Evolutionary conservation across 1,139 yeast species (phyloP).

Genomic region (Hansenula sp.): DNA sequence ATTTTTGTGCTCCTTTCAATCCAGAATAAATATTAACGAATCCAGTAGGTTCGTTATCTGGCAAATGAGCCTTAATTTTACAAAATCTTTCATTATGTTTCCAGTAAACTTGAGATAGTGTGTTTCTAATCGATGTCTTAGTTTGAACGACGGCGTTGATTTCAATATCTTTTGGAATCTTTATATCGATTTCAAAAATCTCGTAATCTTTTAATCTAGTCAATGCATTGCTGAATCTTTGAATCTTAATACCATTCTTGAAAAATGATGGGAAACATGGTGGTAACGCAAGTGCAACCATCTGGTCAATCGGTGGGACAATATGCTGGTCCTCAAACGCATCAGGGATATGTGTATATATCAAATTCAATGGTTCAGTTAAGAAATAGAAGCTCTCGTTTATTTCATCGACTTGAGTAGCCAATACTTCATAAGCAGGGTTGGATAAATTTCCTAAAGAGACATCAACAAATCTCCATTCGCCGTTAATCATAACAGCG

Average conservation of each 20-base stretch:
- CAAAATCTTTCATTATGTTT: conserved; percentile 60
- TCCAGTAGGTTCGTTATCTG: conserved; percentile 65
- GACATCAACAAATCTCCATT: conserved; percentile 77
- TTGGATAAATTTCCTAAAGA: conserved; percentile 55
- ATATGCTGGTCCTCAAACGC: conserved; percentile 79
- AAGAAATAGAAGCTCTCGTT: conserved; percentile 64
- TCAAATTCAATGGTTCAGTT: conserved; percentile 66
- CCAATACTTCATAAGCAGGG: conserved; percentile 37
- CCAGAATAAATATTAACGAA: conserved; percentile 77
- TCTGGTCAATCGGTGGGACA: conserved; percentile 76
- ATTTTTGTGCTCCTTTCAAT: conserved; percentile 55
- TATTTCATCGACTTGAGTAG: conserved; percentile 26
- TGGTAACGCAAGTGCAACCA: conserved; percentile 77
- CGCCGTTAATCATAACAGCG: conserved; percentile 67
- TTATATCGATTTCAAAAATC: conserved; percentile 71
- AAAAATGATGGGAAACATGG: conserved; percentile 81
- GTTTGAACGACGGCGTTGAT: conserved; percentile 36
- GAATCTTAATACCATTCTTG: conserved; percentile 50
- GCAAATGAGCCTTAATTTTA: conserved; percentile 76
- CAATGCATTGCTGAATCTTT: conserved; percentile 73
- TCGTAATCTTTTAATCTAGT: conserved; percentile 73
- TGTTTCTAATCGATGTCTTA: conserved; percentile 14
- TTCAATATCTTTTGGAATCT: conserved; percentile 68
- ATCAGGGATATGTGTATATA: conserved; percentile 85
- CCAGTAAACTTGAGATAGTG: conserved; percentile 78